These are phyloP conservation scores for Dendrobium chrysotoxum DNA, from an alignment of 106 monocot species.

Conservation along the genomic window DNA sequence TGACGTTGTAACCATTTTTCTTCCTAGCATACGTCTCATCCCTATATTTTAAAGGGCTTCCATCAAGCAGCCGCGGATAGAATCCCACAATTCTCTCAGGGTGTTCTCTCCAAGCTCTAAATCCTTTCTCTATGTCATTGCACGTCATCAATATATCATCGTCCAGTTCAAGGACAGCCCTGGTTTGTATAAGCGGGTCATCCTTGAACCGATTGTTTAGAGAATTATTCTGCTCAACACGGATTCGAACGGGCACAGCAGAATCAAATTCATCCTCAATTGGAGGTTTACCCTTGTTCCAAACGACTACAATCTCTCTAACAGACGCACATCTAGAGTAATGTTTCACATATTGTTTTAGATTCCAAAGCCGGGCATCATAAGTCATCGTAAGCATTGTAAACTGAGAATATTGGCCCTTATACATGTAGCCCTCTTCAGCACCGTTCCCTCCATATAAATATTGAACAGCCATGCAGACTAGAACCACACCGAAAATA, in stretches of 20 bases:
- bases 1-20: conserved; percentile 35
- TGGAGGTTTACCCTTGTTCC: conserved; percentile 58
- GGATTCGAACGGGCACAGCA: conserved; percentile 42
- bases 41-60: conserved; percentile 40
- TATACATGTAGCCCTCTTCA: conserved; percentile 34
- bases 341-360: conserved; percentile 50
- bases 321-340: conserved; percentile 60
- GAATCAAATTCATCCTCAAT: conserved; percentile 34
- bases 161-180: conserved; percentile 46
- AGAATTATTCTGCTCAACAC: conserved; percentile 39
- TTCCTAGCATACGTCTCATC: conserved; percentile 45
- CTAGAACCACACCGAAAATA: conserved; percentile 11
- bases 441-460: conserved; percentile 44
- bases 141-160: conserved; percentile 69
- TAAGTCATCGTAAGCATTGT: conserved; percentile 58
- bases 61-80: conserved; percentile 41
- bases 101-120: conserved; percentile 54
- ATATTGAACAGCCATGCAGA: conserved; percentile 37
- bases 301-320: conserved; percentile 47
- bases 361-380: conserved; percentile 54
- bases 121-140: conserved; percentile 46
- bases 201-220: conserved; percentile 48
- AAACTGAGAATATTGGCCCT: conserved; percentile 42
- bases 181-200: conserved; percentile 34
- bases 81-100: conserved; percentile 52